phyloP scores from a whole-genome alignment of 1,284 basidiomycete species.

The Puccinia triticina region DNA sequence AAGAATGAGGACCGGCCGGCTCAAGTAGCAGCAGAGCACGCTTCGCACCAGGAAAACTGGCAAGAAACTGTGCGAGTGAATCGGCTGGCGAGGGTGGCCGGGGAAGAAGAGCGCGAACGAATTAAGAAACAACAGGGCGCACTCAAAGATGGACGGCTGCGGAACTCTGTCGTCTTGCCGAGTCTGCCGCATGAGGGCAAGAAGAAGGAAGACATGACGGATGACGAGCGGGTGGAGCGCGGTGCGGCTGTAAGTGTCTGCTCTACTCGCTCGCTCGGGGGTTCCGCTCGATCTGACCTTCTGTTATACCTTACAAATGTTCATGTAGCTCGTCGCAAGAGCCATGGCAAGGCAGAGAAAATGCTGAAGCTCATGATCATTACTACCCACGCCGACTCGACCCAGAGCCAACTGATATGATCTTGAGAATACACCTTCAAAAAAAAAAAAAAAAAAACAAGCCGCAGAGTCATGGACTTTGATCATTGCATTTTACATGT shows the following conservation, averaged over 20 bases:
- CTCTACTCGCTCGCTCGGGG: not conserved
- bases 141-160: conserved; percentile 4
- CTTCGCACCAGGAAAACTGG: conserved; percentile 24
- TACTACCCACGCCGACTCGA: not conserved
- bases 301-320: not conserved
- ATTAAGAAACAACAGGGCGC: conserved; percentile 12
- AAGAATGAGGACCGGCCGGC: conserved; percentile 35
- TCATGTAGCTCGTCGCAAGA: conserved; percentile 39
- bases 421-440: too few relatives aligned
- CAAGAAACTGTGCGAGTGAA: conserved; percentile 35
- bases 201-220: conserved; percentile 54
- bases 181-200: conserved; percentile 55
- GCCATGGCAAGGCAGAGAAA: conserved; percentile 40
- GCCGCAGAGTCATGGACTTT: not conserved
- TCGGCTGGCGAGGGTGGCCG: conserved; percentile 21
- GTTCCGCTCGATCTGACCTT: not conserved
- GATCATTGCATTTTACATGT: not conserved
- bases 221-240: conserved; percentile 55
- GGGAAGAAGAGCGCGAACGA: conserved; percentile 29
- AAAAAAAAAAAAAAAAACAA: too few relatives aligned
- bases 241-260: conserved; percentile 53
- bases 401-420: too few relatives aligned
- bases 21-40: conserved; percentile 1
- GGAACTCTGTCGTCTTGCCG: not conserved
- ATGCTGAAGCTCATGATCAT: not conserved